These are phyloP conservation scores for Fusarium dlaminii DNA, from an alignment of 2,329 filamentous ascomycete species.

Conservation along the genomic window DNA sequence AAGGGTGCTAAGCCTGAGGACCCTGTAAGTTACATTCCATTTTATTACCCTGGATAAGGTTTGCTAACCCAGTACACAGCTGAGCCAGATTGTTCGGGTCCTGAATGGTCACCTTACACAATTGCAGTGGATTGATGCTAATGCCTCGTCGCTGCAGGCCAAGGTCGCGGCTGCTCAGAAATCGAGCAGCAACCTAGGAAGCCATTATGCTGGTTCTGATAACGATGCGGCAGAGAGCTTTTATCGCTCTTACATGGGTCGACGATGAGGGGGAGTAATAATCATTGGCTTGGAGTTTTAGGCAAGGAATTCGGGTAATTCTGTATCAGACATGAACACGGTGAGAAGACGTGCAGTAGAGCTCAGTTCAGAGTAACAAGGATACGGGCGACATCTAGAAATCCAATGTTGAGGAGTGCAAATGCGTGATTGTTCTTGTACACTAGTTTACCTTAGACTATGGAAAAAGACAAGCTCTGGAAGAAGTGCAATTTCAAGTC, in stretches of 20 bases:
- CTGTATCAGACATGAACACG: conserved; percentile 24
- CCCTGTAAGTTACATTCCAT: conserved; percentile 69
- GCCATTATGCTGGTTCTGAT: conserved; percentile 67
- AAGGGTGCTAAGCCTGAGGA: conserved; percentile 90
- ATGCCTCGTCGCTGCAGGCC: conserved; percentile 80
- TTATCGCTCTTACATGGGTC: conserved; percentile 86
- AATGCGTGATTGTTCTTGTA: conserved; percentile 50
- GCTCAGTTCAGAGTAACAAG: conserved; percentile 3
- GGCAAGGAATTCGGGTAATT: conserved; percentile 31
- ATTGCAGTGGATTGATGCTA: conserved; percentile 91
- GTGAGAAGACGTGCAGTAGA: conserved; percentile 4
- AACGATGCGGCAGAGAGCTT: conserved; percentile 86
- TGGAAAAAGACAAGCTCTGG: conserved; percentile 38
- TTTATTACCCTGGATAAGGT: conserved; percentile 2
- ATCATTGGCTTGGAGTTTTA: conserved; percentile 41
- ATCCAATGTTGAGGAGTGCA: conserved; percentile 30
- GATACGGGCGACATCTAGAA: conserved; percentile 7
- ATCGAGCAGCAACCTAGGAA: conserved; percentile 70
- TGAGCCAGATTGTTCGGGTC: conserved; percentile 94
- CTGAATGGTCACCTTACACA: conserved; percentile 93
- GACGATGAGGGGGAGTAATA: conserved; percentile 59
- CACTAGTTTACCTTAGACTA: conserved; percentile 47
- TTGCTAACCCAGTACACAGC: conserved; percentile 59
- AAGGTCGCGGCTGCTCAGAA: conserved; percentile 88
- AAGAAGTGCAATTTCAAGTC: conserved; percentile 27